Percentiles rank a stretch among this genome's conserved stretches.
Conservation (phyloP, 208 protist species). For the Leishmania aethiopica region DNA sequence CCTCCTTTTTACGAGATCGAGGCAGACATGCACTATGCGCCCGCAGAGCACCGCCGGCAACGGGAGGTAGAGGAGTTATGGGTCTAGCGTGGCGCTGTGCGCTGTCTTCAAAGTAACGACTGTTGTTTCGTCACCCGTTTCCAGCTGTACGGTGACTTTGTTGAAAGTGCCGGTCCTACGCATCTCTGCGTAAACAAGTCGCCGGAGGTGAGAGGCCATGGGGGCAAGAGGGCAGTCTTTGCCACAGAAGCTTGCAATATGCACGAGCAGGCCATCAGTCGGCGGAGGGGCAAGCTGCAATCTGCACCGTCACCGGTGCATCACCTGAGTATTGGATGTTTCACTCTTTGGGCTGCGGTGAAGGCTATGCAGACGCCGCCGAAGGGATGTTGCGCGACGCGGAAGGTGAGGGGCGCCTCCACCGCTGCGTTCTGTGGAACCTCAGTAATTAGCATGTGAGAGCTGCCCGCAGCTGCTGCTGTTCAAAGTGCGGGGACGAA, state of each 20-base stretch:
- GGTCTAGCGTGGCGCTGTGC: not conserved
- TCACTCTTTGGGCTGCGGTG: not conserved
- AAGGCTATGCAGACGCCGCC: not conserved
- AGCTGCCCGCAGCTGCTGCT: not conserved
- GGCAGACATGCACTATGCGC: not conserved
- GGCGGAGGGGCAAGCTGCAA: not conserved
- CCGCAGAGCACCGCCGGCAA: not conserved
- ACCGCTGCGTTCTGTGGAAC: not conserved
- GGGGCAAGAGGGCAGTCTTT: not conserved
- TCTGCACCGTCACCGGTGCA: not conserved
- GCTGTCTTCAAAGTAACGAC: not conserved
- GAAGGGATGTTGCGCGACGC: not conserved
- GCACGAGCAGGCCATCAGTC: not conserved
- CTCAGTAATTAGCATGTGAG: not conserved
- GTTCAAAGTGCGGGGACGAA: not conserved
- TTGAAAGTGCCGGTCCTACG: not conserved
- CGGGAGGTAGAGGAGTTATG: not conserved
- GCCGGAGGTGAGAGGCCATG: not conserved
- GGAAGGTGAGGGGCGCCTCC: not conserved
- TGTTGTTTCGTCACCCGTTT: not conserved
- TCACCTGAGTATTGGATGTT: not conserved
- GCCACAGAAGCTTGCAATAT: not conserved
- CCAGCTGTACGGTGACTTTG: not conserved
- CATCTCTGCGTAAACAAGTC: not conserved
- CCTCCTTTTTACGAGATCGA: too few relatives aligned